These are phyloP conservation scores for Akanthomyces uredinophilus DNA, from an alignment of 2,329 filamentous ascomycete genomes.

Conservation along the genomic window DNA sequence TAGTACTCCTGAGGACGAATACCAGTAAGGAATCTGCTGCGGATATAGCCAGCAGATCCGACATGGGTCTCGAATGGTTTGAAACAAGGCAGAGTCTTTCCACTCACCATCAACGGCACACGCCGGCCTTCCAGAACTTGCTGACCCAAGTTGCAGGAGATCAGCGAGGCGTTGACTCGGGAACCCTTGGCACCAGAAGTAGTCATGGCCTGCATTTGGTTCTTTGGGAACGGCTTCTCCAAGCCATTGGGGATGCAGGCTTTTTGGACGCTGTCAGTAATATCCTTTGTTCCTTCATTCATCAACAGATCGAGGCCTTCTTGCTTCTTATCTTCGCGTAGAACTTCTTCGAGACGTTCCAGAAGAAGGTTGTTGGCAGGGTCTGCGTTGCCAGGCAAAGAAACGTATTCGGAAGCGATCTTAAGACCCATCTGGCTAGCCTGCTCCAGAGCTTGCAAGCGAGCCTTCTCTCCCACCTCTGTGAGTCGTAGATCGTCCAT, in stretches of 20 bases:
- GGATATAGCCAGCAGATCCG: slow-evolving; percentile 87
- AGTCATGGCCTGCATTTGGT: slow-evolving; percentile 99
- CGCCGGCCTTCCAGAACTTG: slow-evolving; percentile 92
- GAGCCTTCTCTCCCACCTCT: slow-evolving; percentile 65
- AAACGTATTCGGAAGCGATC: slow-evolving; percentile 84
- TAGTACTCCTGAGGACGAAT: slow-evolving; percentile 97
- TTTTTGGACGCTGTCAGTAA: slow-evolving; percentile 75
- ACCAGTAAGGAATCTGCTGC: slow-evolving; percentile 94
- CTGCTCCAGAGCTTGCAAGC: slow-evolving; percentile 62
- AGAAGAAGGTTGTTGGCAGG: slow-evolving; percentile 66
- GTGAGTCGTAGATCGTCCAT: slow-evolving; percentile 94
- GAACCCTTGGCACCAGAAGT: slow-evolving; percentile 92
- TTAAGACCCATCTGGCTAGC: slow-evolving; percentile 68
- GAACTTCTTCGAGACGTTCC: slow-evolving; percentile 77
- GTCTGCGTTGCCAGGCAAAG: slow-evolving; percentile 61
- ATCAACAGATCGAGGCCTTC: slow-evolving; percentile 83
- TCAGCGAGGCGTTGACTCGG: slow-evolving; percentile 90
- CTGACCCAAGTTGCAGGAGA: slow-evolving; percentile 95
- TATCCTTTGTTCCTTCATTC: slow-evolving; percentile 61
- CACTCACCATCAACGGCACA: slow-evolving; percentile 96
- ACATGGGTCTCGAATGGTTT: slow-evolving; percentile 85
- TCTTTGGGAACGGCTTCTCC: slow-evolving; percentile 87
- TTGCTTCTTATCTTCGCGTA: slow-evolving; percentile 88
- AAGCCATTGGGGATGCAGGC: slow-evolving; percentile 77
- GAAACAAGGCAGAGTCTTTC: slow-evolving; percentile 93